Evolutionary conservation across 108 stramenopile species (phyloP).

Genomic region (Cyclotella atomus): DNA sequence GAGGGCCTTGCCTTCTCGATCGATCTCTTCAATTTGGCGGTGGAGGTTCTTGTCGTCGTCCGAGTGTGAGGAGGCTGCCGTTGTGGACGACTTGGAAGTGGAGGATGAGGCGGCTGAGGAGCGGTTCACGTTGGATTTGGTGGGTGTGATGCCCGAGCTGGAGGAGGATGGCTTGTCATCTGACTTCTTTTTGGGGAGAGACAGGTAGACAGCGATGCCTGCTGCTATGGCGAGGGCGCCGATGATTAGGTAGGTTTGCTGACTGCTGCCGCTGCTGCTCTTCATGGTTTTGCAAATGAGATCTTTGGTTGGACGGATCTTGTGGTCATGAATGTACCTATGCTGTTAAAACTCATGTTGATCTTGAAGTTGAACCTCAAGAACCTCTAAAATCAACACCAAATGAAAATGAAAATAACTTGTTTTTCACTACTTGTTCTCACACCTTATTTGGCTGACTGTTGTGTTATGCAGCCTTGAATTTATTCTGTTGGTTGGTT

Average conservation of each 20-base stretch:
- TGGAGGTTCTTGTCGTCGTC: conserved; percentile 54
- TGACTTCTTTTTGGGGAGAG: conserved; percentile 8
- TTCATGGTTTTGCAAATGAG: not conserved
- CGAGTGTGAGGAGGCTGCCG: not conserved
- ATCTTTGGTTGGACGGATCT: not conserved
- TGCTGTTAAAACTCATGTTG: too few relatives aligned
- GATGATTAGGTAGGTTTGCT: conserved; percentile 27
- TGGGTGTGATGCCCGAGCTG: conserved; percentile 28
- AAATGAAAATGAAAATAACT: too few relatives aligned
- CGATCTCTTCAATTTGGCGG: conserved; percentile 81
- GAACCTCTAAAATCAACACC: too few relatives aligned
- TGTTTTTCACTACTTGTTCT: too few relatives aligned
- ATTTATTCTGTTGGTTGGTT: too few relatives aligned
- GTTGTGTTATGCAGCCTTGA: too few relatives aligned
- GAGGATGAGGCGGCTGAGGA: conserved; percentile 13
- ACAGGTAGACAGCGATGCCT: conserved; percentile 34
- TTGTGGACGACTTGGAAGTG: conserved; percentile 11
- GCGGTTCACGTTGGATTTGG: conserved; percentile 38
- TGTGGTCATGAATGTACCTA: not conserved
- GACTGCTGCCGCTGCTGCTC: not conserved
- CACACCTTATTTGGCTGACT: too few relatives aligned
- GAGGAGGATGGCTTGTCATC: conserved; percentile 19
- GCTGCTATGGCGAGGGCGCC: conserved; percentile 37
- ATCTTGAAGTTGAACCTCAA: too few relatives aligned
- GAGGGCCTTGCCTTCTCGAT: conserved; percentile 81